Conservation (phyloP, 2,329 filamentous ascomycete species). For the Amesomyces nigricolor region DNA sequence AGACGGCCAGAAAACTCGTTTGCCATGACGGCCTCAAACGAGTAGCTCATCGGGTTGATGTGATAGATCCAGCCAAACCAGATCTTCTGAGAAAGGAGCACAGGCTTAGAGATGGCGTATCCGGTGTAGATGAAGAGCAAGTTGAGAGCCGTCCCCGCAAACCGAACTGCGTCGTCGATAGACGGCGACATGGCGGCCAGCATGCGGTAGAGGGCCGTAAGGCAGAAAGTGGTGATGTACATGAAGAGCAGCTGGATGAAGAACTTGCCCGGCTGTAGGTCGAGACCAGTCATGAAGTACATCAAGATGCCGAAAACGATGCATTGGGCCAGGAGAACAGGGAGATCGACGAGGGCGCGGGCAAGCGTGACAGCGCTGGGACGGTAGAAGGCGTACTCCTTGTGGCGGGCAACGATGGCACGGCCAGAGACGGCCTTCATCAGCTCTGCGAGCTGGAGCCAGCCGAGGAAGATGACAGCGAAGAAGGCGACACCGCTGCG, state of each 20-base stretch:
- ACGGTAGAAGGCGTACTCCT: conserved; percentile 47
- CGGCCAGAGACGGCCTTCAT: conserved; percentile 71
- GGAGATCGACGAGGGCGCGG: conserved; percentile 53
- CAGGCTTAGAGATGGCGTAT: conserved; percentile 54
- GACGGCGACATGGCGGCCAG: conserved; percentile 54
- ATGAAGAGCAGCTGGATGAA: conserved; percentile 61
- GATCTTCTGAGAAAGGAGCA: conserved; percentile 55
- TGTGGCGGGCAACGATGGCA: conserved; percentile 48
- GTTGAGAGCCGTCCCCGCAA: conserved; percentile 51
- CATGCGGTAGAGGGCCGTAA: conserved; percentile 55
- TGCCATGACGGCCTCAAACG: conserved; percentile 54
- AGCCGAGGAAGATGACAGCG: conserved; percentile 46
- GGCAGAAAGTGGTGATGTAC: conserved; percentile 51
- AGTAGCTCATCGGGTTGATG: conserved; percentile 60
- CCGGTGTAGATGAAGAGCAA: conserved; percentile 63
- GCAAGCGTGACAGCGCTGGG: conserved; percentile 53
- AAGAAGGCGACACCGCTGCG: conserved; percentile 47
- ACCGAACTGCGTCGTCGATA: conserved; percentile 57
- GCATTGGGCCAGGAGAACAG: conserved; percentile 57
- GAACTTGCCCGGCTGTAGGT: conserved; percentile 59
- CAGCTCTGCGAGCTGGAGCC: conserved; percentile 72
- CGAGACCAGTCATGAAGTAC: conserved; percentile 72
- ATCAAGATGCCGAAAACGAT: conserved; percentile 64
- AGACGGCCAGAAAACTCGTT: conserved; percentile 50
- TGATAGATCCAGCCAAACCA: conserved; percentile 66